Base-by-base conservation (phyloP, 1,284 basidiomycete genomes). In the Heterobasidion annosum region DNA sequence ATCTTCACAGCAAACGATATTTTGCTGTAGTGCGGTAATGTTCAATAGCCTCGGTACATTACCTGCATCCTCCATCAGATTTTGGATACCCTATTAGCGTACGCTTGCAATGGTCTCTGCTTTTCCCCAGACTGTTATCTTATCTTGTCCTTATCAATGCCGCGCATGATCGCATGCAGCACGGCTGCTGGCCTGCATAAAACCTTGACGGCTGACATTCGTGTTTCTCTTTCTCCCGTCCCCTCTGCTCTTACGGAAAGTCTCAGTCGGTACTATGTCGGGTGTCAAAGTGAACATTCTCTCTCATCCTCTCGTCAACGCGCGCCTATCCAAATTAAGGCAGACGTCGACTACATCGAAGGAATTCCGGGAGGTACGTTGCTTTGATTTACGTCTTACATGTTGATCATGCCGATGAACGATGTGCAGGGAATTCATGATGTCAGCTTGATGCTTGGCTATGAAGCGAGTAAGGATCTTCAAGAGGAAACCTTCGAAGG, bases 281-380 rank as follows among this genome's bases (percentile, higher is more conserved):
- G 56, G 55, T 12, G 4, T 8, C 32, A 69, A 73, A 33, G 61
- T 84, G 58, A 77, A 85, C 61, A 64, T 84, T 53, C 66, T 90
- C 52, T 76, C 79, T 1, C 89, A 93, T 64, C 90, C 90, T 0
- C 64, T 93, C 56, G 78, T 90, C 61, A 82, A 82, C 55, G 78
- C 85, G 49, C 80, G 87, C 53, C 69, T 93, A 53, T 85, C 87
- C 9, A 82, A 83, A 65, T 73, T 93, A 48, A 75, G 90, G 52
- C 74, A 82, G 65, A 68, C 72, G 46, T 72, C 73, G 8, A 90
- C 89, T 2, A 73, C 70, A 13, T 65, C 87, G 9, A 88, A 88
- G 65, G 86, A 89, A 63, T 93, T 93, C 66, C 82, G 91, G 35
- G 83, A 89, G 74, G 86, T 88, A 64, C 43, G 68, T 63, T 43